phyloP scores from a whole-genome alignment of 1,284 basidiomycete genomes.

The Ganoderma meredithae region DNA sequence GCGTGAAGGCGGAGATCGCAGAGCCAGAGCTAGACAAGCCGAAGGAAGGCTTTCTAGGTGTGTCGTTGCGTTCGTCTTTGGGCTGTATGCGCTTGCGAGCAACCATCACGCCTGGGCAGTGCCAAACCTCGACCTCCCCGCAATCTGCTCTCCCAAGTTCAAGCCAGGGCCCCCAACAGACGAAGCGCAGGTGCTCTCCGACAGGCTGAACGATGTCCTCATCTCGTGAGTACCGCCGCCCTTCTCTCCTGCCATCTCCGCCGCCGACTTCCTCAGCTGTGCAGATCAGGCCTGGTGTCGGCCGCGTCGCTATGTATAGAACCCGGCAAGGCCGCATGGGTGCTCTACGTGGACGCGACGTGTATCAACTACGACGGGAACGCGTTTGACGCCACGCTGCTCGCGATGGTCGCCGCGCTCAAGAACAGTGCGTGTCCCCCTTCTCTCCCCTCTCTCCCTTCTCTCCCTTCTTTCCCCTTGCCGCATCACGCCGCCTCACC shows the following conservation, averaged over 20 bases:
- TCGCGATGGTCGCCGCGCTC: constrained; percentile 90
- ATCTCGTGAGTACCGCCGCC: constrained; percentile 59
- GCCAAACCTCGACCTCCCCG: constrained; percentile 90
- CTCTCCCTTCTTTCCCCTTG: not conserved
- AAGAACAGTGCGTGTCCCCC: constrained; percentile 71
- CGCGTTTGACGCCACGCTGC: constrained; percentile 87
- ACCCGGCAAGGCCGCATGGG: constrained; percentile 85
- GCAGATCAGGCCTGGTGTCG: constrained; percentile 75
- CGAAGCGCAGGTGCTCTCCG: constrained; percentile 90
- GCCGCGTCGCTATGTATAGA: constrained; percentile 81
- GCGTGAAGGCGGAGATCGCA: constrained; percentile 93
- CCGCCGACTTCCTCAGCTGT: not conserved
- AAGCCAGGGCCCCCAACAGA: constrained; percentile 94
- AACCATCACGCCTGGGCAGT: constrained; percentile 48
- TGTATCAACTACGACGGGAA: constrained; percentile 99
- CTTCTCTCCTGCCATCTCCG: constrained; percentile 8
- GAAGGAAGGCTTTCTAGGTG: constrained; percentile 84
- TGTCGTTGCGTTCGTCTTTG: constrained; percentile 29
- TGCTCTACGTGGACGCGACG: constrained; percentile 91
- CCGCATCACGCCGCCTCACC: not conserved
- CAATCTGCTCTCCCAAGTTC: constrained; percentile 92
- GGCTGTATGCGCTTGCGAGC: not conserved
- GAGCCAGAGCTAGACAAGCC: constrained; percentile 84
- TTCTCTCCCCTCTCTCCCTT: not conserved
- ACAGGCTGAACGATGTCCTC: constrained; percentile 80